Evolutionary conservation across 2,329 filamentous ascomycete genomes (phyloP).

Genomic region (Scleromitrula shiraiana): DNA sequence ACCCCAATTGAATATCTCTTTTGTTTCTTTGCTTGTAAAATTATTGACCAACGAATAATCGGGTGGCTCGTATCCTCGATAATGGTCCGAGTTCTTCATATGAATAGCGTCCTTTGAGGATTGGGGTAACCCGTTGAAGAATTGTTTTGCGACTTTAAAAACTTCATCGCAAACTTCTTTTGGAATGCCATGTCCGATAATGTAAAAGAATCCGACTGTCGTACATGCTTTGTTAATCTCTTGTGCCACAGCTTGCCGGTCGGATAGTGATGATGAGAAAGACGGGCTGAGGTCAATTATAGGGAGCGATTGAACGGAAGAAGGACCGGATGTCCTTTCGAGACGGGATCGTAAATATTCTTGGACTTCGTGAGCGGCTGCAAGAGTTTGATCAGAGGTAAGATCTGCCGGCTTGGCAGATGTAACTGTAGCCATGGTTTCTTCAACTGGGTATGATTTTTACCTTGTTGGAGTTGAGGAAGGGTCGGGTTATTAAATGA

Average conservation of each 20-base stretch:
- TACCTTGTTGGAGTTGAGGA: too few relatives aligned
- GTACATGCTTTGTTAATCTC: conserved; percentile 26
- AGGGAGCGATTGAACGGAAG: conserved; percentile 24
- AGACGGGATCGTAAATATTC: conserved; percentile 24
- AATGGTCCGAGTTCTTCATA: conserved; percentile 32
- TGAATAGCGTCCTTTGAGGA: conserved; percentile 37
- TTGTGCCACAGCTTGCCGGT: conserved; percentile 21
- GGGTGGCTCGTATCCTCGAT: conserved; percentile 42
- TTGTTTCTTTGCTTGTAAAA: conserved; percentile 38
- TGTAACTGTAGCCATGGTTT: neutral
- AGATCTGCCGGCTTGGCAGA: neutral
- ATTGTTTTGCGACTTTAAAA: conserved; percentile 35
- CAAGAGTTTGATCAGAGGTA: neutral
- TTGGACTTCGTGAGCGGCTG: conserved; percentile 24
- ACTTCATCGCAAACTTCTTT: conserved; percentile 33
- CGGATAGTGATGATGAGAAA: conserved; percentile 22
- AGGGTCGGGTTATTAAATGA: too few relatives aligned
- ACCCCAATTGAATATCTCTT: conserved; percentile 34
- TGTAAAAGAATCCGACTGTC: conserved; percentile 27
- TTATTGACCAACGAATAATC: conserved; percentile 39
- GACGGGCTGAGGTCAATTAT: conserved; percentile 27
- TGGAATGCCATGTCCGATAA: conserved; percentile 40
- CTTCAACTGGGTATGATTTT: too few relatives aligned
- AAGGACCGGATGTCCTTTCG: conserved; percentile 10
- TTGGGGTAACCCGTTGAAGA: conserved; percentile 40